These are phyloP conservation scores for Avena atlantica DNA, from an alignment of 176 grass and related monocot genomes.

Conservation along the genomic window DNA sequence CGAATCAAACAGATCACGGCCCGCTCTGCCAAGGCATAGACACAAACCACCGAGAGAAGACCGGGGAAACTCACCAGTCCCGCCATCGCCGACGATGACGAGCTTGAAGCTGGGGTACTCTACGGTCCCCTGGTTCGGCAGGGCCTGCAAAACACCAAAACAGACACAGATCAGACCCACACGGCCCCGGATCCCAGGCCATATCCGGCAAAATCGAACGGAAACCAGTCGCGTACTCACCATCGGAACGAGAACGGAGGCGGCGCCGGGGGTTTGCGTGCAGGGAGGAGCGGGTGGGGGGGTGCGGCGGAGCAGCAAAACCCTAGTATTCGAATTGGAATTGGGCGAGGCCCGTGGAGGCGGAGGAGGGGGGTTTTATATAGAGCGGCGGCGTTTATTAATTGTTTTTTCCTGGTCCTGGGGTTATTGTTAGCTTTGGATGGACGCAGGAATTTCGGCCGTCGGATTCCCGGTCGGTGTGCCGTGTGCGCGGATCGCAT, in stretches of 20 bases:
- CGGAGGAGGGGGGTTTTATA: conserved; percentile 56
- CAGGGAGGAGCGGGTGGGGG: not conserved
- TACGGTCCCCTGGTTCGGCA: conserved; percentile 80
- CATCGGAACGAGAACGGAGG: conserved; percentile 21
- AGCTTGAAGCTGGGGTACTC: conserved; percentile 94
- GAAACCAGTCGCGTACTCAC: conserved; percentile 9
- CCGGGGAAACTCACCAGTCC: conserved; percentile 59
- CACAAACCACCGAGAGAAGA: not conserved
- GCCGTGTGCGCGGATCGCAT: conserved; percentile 31
- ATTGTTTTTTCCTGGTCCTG: not conserved
- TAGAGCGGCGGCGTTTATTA: conserved; percentile 28
- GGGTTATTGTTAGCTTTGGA: conserved; percentile 58
- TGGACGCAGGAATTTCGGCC: conserved; percentile 64
- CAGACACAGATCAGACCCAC: conserved; percentile 1
- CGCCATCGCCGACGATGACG: conserved; percentile 87
- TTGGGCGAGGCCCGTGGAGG: conserved; percentile 45
- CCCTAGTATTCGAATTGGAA: conserved; percentile 58
- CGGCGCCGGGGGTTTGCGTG: not conserved
- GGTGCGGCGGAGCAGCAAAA: conserved; percentile 34
- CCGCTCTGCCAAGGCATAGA: too few species aligned
- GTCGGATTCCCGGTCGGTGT: conserved; percentile 46
- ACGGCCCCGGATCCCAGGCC: not conserved
- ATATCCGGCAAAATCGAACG: not conserved
- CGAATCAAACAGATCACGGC: not conserved
- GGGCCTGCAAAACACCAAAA: conserved; percentile 52